These are phyloP conservation scores for Curvularia sp. DNA, from an alignment of 2,329 filamentous ascomycete genomes.

Conservation along the genomic window DNA sequence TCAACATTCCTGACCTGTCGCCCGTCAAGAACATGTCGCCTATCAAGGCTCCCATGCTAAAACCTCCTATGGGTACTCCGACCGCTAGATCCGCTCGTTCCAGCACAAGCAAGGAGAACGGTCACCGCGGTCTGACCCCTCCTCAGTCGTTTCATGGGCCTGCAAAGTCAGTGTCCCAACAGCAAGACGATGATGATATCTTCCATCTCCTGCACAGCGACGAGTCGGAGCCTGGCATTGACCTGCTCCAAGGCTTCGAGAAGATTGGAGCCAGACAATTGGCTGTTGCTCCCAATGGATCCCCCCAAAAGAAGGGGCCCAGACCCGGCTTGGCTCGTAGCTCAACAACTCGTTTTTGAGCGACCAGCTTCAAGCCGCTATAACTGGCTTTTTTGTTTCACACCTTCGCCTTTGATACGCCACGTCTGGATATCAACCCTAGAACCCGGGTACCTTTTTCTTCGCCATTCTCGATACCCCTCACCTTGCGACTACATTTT, in stretches of 20 bases:
- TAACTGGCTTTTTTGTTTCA: conserved; percentile 11
- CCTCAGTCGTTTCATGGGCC: conserved; percentile 42
- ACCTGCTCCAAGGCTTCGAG: conserved; percentile 77
- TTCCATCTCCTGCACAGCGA: conserved; percentile 66
- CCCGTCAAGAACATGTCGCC: conserved; percentile 42
- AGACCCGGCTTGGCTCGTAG: conserved; percentile 43
- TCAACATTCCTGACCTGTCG: conserved; percentile 48
- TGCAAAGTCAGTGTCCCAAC: conserved; percentile 25
- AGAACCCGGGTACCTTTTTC: conserved; percentile 18
- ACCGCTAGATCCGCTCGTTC: conserved; percentile 29
- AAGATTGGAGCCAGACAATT: conserved; percentile 66
- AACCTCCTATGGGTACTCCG: conserved; percentile 37
- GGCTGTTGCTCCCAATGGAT: conserved; percentile 45
- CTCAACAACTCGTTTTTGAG: conserved; percentile 45
- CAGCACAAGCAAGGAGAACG: conserved; percentile 32
- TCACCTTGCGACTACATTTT: conserved; percentile 20
- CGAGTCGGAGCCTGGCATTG: conserved; percentile 67
- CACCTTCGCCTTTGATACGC: conserved; percentile 11
- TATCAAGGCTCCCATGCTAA: conserved; percentile 39
- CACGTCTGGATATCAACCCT: conserved; percentile 14
- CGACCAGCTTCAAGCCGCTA: conserved; percentile 1
- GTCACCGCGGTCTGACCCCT: conserved; percentile 32
- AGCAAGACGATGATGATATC: conserved; percentile 60
- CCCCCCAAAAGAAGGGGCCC: conserved; percentile 40
- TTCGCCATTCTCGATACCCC: conserved; percentile 29